Conservation (phyloP, 208 protist genomes). For the Wallacemonas rigidus region DNA sequence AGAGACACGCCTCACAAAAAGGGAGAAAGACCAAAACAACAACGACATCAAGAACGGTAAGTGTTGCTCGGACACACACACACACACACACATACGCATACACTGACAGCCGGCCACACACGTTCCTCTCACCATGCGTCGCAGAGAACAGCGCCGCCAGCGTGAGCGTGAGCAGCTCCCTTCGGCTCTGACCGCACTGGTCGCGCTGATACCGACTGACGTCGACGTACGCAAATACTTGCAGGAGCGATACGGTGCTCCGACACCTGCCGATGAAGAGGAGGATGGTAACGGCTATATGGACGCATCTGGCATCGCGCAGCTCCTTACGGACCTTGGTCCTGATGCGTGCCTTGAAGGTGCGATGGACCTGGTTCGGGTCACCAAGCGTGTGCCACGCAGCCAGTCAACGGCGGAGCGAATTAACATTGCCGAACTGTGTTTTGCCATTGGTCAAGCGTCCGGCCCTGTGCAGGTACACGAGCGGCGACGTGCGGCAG, state of each 20-base stretch:
- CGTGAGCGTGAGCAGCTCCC: conserved; percentile 67
- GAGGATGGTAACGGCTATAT: conserved; percentile 37
- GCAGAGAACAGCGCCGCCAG: conserved; percentile 43
- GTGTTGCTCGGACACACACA: not conserved
- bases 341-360: conserved; percentile 48
- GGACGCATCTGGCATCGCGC: conserved; percentile 51
- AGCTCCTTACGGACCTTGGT: conserved; percentile 54
- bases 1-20: no score
- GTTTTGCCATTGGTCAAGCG: conserved; percentile 79
- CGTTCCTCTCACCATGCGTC: not conserved
- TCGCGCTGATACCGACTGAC: conserved; percentile 42
- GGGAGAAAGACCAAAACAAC: no score
- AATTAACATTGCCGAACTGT: conserved; percentile 80
- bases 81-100: not conserved
- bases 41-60: no score
- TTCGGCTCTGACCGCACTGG: conserved; percentile 44
- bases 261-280: not conserved
- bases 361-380: conserved; percentile 54
- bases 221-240: conserved; percentile 55
- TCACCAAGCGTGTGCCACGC: conserved; percentile 76
- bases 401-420: conserved; percentile 69
- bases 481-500: conserved; percentile 63
- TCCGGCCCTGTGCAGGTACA: conserved; percentile 62
- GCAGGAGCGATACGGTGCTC: conserved; percentile 24
- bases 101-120: not conserved